Conservation (phyloP, 2,329 filamentous ascomycete genomes). For the Xylariaceae sp. region DNA sequence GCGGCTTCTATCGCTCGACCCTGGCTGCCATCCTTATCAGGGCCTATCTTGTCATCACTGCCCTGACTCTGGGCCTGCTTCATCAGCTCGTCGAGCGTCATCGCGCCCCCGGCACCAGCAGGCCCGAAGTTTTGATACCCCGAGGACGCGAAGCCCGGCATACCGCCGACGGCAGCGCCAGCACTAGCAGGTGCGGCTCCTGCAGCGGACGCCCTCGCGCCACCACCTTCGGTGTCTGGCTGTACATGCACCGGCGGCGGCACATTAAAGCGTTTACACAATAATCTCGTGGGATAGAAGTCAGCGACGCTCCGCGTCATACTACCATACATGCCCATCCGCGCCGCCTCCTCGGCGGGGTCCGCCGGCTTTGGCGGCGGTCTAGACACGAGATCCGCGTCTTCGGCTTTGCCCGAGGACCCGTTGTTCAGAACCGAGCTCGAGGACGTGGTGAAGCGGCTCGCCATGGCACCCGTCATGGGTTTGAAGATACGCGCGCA, state of each 20-base stretch:
- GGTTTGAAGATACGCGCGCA: slow-evolving; percentile 77
- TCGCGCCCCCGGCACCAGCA: slow-evolving; percentile 12
- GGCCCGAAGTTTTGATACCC: not conserved
- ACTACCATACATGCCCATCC: slow-evolving; percentile 85
- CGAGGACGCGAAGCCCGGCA: not conserved
- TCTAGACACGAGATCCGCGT: slow-evolving; percentile 35
- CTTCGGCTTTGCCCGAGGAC: slow-evolving; percentile 10
- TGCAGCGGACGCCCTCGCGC: slow-evolving; percentile 11
- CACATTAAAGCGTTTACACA: slow-evolving; percentile 97
- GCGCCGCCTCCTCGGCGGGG: slow-evolving; percentile 81
- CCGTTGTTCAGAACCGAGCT: slow-evolving; percentile 28
- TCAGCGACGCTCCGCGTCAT: slow-evolving; percentile 70
- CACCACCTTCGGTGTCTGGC: slow-evolving; percentile 34
- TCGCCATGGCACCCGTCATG: slow-evolving; percentile 88
- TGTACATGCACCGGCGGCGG: slow-evolving; percentile 66
- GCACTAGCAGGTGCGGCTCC: not conserved
- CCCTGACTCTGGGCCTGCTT: slow-evolving; percentile 19
- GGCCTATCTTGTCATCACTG: not conserved
- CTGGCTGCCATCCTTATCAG: not conserved
- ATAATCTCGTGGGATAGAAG: slow-evolving; percentile 75
- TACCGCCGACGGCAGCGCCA: slow-evolving; percentile 1
- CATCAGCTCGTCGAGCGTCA: slow-evolving; percentile 30
- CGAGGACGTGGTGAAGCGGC: slow-evolving; percentile 72
- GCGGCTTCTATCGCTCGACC: not conserved
- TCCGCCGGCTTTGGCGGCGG: slow-evolving; percentile 59